These are phyloP conservation scores for Ganoderma sinense DNA, from an alignment of 1,284 basidiomycete genomes.

Conservation along the genomic window DNA sequence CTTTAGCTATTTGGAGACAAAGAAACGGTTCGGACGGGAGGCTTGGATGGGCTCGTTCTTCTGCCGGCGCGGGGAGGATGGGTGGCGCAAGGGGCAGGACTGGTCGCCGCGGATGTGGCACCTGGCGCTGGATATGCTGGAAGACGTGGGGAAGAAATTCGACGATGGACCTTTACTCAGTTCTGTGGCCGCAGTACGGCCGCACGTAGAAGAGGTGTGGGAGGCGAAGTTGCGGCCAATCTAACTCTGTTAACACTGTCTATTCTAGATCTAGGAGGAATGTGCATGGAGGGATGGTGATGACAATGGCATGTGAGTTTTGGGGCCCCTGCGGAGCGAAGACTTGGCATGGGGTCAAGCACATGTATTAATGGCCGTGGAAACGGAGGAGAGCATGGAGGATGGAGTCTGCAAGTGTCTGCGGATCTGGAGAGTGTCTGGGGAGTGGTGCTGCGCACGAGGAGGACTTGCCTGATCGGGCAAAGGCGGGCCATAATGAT, in stretches of 20 bases:
- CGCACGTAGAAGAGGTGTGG: constrained; percentile 60
- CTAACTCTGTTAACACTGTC: constrained; percentile 8
- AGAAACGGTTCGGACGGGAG: constrained; percentile 37
- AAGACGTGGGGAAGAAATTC: constrained; percentile 58
- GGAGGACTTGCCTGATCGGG: not conserved
- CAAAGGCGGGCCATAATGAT: not conserved
- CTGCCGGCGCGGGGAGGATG: constrained; percentile 49
- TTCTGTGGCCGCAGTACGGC: constrained; percentile 55
- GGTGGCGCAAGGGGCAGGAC: constrained; percentile 68
- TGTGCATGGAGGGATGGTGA: not conserved
- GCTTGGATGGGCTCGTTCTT: constrained; percentile 61
- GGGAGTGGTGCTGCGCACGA: not conserved
- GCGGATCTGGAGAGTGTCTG: not conserved
- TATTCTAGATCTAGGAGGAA: not conserved
- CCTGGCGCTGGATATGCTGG: constrained; percentile 54
- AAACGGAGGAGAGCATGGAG: not conserved
- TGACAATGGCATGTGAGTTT: not conserved
- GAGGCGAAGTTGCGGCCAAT: constrained; percentile 57
- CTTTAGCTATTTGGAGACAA: constrained; percentile 59
- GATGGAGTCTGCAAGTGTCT: not conserved
- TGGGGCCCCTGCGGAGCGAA: not conserved
- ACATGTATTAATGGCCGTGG: not conserved
- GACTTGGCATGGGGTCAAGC: not conserved
- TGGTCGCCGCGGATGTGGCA: constrained; percentile 76
- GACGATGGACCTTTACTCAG: constrained; percentile 56